A percentile compares a stretch with the other conserved stretches of the same genome.
Conservation (phyloP, 2,329 filamentous ascomycete species). For the Tricladium varicosporioides region DNA sequence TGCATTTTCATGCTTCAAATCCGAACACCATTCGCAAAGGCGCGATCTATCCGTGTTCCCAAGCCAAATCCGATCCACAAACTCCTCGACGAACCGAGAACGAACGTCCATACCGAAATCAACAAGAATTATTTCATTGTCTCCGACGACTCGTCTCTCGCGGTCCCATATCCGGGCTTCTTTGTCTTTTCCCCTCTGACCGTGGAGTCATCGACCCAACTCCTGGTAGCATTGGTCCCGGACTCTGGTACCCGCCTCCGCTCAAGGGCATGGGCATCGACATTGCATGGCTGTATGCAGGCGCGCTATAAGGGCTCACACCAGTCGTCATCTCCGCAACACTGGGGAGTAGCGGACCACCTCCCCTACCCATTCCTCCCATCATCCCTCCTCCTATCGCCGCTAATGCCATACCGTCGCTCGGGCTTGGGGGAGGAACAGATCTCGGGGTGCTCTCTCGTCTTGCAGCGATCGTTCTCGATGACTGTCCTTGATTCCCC, state of each 20-base stretch:
- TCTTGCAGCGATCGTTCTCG: conserved; percentile 31
- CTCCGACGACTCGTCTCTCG: conserved; percentile 47
- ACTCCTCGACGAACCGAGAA: conserved; percentile 1
- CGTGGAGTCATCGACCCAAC: conserved; percentile 25
- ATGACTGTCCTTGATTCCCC: conserved; percentile 6
- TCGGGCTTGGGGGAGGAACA: conserved; percentile 38
- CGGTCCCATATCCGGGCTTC: conserved; percentile 47
- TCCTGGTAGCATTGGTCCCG: conserved; percentile 39
- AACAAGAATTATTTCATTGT: conserved; percentile 29
- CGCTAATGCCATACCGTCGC: conserved; percentile 34
- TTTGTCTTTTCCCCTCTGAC: conserved; percentile 48
- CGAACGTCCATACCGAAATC: not conserved
- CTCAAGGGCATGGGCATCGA: conserved; percentile 28
- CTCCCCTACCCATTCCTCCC: conserved; percentile 27
- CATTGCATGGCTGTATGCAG: conserved; percentile 45
- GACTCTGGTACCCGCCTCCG: conserved; percentile 36
- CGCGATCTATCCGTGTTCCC: conserved; percentile 1
- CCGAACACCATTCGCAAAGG: conserved; percentile 6
- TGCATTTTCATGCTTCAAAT: conserved; percentile 12
- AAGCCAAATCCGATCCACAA: not conserved
- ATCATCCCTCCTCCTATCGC: conserved; percentile 29
- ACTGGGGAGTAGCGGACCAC: conserved; percentile 49
- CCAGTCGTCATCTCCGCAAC: conserved; percentile 64
- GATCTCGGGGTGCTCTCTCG: conserved; percentile 34
- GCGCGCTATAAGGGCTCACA: conserved; percentile 58